phyloP scores from a whole-genome alignment of 2,329 filamentous ascomycete genomes.

The Ampelomyces quisqualis region DNA sequence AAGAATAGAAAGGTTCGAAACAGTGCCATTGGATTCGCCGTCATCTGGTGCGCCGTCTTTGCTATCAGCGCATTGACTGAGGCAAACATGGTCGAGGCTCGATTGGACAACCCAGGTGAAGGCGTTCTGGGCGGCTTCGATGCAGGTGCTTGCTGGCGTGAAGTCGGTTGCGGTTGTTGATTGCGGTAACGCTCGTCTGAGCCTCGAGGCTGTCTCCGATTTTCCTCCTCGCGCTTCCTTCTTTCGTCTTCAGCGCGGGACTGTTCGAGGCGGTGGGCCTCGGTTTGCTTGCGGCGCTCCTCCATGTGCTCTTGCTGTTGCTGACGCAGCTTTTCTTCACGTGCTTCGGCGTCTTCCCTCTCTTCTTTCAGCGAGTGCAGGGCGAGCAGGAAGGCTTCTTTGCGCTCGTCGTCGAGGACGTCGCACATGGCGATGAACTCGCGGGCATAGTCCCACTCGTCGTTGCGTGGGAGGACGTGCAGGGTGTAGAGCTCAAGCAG shows the following conservation, averaged over 20 bases:
- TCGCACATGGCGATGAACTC: conserved; percentile 87
- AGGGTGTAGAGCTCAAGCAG: conserved; percentile 94
- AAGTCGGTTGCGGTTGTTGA: conserved; percentile 26
- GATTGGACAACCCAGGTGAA: conserved; percentile 44
- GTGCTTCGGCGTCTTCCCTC: conserved; percentile 68
- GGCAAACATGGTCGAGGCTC: conserved; percentile 48
- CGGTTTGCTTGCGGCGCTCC: conserved; percentile 49
- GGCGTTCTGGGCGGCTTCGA: conserved; percentile 37
- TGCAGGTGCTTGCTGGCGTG: conserved; percentile 32
- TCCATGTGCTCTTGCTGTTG: conserved; percentile 58
- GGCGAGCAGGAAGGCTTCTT: conserved; percentile 84
- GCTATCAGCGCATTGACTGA: conserved; percentile 53
- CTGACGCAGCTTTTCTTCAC: conserved; percentile 63
- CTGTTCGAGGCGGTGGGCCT: conserved; percentile 40
- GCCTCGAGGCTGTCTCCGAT: conserved; percentile 35
- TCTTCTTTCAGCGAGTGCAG: conserved; percentile 83
- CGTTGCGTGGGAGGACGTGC: conserved; percentile 88
- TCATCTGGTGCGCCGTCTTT: conserved; percentile 54
- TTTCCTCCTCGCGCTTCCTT: conserved; percentile 43
- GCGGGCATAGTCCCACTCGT: conserved; percentile 92
- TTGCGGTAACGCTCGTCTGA: conserved; percentile 35
- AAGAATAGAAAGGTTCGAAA: conserved; percentile 73
- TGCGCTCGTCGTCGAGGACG: conserved; percentile 86
- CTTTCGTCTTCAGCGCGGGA: conserved; percentile 48
- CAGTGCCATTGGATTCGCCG: conserved; percentile 57